Evolutionary conservation across 1,139 yeast genomes (phyloP).

Genomic region (Geotrichum restrictum): DNA sequence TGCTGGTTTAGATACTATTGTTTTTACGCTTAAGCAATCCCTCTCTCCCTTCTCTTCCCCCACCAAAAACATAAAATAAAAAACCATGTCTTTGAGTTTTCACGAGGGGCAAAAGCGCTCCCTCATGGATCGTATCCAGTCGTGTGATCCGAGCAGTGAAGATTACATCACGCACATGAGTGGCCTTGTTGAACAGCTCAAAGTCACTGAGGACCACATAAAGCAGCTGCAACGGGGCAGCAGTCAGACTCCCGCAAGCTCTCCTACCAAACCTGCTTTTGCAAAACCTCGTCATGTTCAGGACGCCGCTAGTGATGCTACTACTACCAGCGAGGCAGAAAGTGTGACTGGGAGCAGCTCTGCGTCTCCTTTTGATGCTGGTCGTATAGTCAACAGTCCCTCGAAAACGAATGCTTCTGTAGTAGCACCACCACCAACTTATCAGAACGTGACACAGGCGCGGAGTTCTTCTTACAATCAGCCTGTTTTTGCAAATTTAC

Average conservation of each 20-base stretch:
- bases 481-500: no score
- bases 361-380: no score
- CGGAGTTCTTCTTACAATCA: no score
- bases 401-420: not conserved
- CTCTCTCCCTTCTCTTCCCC: no score
- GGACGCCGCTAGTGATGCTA: no score
- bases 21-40: no score
- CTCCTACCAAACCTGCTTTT: not conserved
- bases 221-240: not conserved
- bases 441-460: no score
- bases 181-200: constrained; percentile 4
- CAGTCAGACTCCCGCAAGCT: not conserved
- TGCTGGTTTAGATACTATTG: no score
- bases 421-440: not conserved
- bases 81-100: constrained; percentile 4
- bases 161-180: constrained; percentile 13
- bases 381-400: no score
- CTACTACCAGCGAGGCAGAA: not conserved
- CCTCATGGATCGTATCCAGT: constrained; percentile 4
- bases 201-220: constrained; percentile 1
- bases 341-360: not conserved
- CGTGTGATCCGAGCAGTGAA: constrained; percentile 2
- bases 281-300: not conserved
- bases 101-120: constrained; percentile 9
- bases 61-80: no score